phyloP scores from a whole-genome alignment of 768 basidiomycete species.

The Boletales sp. region DNA sequence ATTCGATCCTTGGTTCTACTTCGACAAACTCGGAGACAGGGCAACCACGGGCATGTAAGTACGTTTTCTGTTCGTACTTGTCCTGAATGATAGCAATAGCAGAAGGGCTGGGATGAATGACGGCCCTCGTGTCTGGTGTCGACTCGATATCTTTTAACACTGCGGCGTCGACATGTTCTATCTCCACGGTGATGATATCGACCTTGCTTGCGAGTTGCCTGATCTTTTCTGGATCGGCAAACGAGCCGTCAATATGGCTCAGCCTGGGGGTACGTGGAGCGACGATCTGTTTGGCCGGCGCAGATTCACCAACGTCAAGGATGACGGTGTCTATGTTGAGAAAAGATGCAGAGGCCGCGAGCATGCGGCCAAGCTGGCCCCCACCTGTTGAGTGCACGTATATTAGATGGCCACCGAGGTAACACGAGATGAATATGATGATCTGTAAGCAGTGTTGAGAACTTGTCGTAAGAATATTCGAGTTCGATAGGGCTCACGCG shows the following conservation, averaged over 20 bases:
- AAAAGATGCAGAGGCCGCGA: constrained; percentile 83
- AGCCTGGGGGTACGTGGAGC: constrained; percentile 46
- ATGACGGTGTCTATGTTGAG: constrained; percentile 81
- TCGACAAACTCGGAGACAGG: constrained; percentile 57
- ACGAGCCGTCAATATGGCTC: constrained; percentile 84
- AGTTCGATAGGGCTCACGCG: constrained; percentile 18
- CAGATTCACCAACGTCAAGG: constrained; percentile 76
- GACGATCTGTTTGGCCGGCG: constrained; percentile 88
- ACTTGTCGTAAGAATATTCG: not conserved
- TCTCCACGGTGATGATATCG: constrained; percentile 91
- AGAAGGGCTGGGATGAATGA: constrained; percentile 71
- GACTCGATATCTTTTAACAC: constrained; percentile 52
- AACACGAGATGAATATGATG: not conserved
- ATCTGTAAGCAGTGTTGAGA: constrained; percentile 14
- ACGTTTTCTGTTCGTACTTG: constrained; percentile 62
- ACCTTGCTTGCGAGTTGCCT: constrained; percentile 73
- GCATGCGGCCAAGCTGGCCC: constrained; percentile 97
- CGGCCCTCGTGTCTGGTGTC: constrained; percentile 24
- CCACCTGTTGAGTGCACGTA: constrained; percentile 56
- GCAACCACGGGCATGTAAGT: constrained; percentile 48
- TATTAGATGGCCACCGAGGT: constrained; percentile 1
- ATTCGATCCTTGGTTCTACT: constrained; percentile 52
- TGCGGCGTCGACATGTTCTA: constrained; percentile 87
- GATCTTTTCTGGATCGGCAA: constrained; percentile 77
- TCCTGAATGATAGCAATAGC: constrained; percentile 86